A percentile compares a stretch with the other conserved stretches of the same genome.
Evolutionary conservation across 2,329 filamentous ascomycete genomes (phyloP).

Genomic region (Penicillium digitatum): DNA sequence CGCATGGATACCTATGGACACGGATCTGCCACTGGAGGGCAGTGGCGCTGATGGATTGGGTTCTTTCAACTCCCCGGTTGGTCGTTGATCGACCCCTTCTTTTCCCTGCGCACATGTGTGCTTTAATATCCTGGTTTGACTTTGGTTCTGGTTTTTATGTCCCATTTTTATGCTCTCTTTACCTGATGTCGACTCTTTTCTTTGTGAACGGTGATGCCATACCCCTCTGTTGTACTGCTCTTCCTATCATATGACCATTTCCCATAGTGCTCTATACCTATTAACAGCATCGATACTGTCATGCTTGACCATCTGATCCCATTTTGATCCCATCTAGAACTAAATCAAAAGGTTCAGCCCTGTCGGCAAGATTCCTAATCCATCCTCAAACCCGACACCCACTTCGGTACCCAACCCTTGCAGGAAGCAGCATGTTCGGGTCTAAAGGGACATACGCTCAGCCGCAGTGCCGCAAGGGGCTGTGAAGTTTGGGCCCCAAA

Average conservation of each 20-base stretch:
- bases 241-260: conserved; percentile 1
- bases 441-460: neutral
- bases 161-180: conserved; percentile 1
- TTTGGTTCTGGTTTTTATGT: conserved; percentile 4
- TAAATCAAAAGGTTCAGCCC: neutral
- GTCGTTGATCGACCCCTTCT: conserved; percentile 17
- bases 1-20: conserved; percentile 24
- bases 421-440: neutral
- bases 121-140: neutral
- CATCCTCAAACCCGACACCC: neutral
- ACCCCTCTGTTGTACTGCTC: conserved; percentile 9
- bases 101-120: conserved; percentile 16
- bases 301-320: neutral
- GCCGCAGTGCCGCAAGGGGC: neutral
- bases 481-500: conserved; percentile 1
- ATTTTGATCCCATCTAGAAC: neutral
- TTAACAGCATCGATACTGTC: conserved; percentile 3
- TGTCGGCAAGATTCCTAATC: neutral
- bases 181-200: conserved; percentile 2
- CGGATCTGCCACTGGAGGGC: conserved; percentile 26
- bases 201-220: conserved; percentile 7
- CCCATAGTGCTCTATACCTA: conserved; percentile 5
- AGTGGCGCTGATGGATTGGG: conserved; percentile 22
- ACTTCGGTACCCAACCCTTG: neutral
- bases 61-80: conserved; percentile 11